phyloP scores from a whole-genome alignment of 306 rosid species.

The Crotalaria pallida region DNA sequence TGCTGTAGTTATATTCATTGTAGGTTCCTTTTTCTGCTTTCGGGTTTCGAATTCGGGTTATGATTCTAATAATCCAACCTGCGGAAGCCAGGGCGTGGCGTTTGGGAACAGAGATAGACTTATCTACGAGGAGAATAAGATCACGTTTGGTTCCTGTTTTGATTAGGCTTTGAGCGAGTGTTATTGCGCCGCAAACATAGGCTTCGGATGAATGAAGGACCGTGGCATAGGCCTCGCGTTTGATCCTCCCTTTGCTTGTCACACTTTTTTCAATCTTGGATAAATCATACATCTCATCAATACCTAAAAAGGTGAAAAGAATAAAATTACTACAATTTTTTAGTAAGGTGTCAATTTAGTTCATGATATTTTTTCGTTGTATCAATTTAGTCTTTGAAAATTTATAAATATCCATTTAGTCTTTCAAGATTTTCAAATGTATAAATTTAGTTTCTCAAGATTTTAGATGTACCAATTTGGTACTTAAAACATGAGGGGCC shows the following conservation, averaged over 20 bases:
- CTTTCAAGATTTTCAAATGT: too few relatives aligned
- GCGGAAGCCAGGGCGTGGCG: conserved; percentile 46
- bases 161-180: conserved; percentile 67
- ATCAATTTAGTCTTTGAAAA: too few relatives aligned
- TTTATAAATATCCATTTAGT: too few relatives aligned
- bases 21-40: conserved; percentile 45
- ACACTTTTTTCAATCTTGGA: conserved; percentile 32
- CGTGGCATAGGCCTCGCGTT: conserved; percentile 69
- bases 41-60: conserved; percentile 68
- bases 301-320: conserved; percentile 31
- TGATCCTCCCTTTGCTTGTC: conserved; percentile 21
- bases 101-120: conserved; percentile 45
- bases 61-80: conserved; percentile 65
- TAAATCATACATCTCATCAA: conserved; percentile 48
- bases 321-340: not conserved
- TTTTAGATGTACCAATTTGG: too few relatives aligned
- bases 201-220: conserved; percentile 62
- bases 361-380: too few relatives aligned
- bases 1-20: conserved; percentile 92
- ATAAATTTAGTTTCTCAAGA: too few relatives aligned
- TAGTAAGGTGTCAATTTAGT: too few relatives aligned
- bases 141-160: conserved; percentile 67
- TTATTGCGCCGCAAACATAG: conserved; percentile 80
- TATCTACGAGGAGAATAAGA: conserved; percentile 64
- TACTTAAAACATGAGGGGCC: too few relatives aligned